Base-by-base conservation (phyloP, 2,329 filamentous ascomycete species). In the Claviceps sp. region DNA sequence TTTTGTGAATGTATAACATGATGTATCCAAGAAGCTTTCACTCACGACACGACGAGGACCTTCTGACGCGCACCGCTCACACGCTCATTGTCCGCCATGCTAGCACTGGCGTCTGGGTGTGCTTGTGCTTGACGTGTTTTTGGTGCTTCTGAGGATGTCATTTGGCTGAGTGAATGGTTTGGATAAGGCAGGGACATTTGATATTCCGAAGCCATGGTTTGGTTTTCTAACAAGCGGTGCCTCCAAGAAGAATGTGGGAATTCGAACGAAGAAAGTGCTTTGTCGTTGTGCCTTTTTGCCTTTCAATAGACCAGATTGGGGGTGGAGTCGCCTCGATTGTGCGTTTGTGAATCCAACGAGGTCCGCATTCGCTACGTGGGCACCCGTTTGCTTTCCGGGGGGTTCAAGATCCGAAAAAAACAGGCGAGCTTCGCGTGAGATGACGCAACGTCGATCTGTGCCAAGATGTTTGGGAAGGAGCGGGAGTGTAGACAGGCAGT, bases 41-140 rank as follows among this genome's bases (percentile, higher is more conserved):
- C 54, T 52, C 56, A 69, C 71, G 68, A 68, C 50, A 63, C 55
- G 24, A 73, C 62, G 19, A 73, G 62, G 10, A 60, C 52, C 11
- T 56, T 47, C 52, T 66, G 65, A 24, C 62, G 62, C 50, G 53
- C 50, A 10, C 55, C 54, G 16, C 50, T 43, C 40, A 58, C 49
- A 34, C 38, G 19, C 11, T 50, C 47, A 17, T 46, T 42, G 26
- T 17, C 47, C n/a, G 24, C 19, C 48, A 50, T 49, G n/a, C 7
- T 26, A 30, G 48, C 16, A 49, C 22, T 43, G 26, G 38, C 30
- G 38, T n/a, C 39, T 5, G 26, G 41, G 19, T 43, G 19, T 22
- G 26, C 16, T 19, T 47, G 48, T 22, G 26, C 16, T 19, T 47
- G 48, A 11, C 45, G 11, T 42, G 17, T 39, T 7, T 30, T 47